Conservation (phyloP, 495 filamentous ascomycete species). For the Penicillium salamii region DNA sequence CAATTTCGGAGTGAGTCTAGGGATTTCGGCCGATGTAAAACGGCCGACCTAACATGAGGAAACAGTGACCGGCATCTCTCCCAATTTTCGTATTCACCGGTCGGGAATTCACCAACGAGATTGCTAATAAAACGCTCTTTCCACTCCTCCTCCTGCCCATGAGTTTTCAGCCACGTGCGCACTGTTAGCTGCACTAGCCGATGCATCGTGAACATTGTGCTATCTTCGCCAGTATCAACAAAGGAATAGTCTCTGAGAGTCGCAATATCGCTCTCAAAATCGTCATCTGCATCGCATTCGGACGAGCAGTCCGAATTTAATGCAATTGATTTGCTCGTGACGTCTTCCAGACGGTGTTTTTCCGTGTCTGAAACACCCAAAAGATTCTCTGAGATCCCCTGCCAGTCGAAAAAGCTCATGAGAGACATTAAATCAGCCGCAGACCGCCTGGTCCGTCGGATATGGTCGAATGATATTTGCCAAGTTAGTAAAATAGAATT, state of each 20-base stretch:
- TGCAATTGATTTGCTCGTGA: too few species aligned
- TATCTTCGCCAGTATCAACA: neutral
- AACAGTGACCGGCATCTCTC: slow-evolving; percentile 4
- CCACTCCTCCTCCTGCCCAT: slow-evolving; percentile 32
- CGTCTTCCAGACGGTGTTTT: too few species aligned
- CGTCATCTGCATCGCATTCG: neutral
- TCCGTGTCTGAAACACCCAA: too few species aligned
- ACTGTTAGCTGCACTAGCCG: slow-evolving; percentile 7
- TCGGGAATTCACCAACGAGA: slow-evolving; percentile 1
- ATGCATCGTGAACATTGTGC: slow-evolving; percentile 4
- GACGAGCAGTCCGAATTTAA: neutral
- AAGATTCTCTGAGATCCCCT: slow-evolving; percentile 11
- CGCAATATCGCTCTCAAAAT: slow-evolving; percentile 8
- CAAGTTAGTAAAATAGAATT: slow-evolving; percentile 28
- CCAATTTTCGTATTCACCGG: neutral
- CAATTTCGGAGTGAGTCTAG: neutral
- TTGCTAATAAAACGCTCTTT: slow-evolving; percentile 1
- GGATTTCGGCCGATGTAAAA: slow-evolving; percentile 6
- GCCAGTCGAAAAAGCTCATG: slow-evolving; percentile 26
- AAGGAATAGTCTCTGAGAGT: slow-evolving; percentile 7
- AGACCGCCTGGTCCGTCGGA: slow-evolving; percentile 13
- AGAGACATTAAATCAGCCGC: slow-evolving; percentile 5
- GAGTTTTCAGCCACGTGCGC: slow-evolving; percentile 1
- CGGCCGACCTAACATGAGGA: slow-evolving; percentile 5
- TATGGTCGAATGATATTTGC: slow-evolving; percentile 35